These are phyloP conservation scores for Lodderomyces theae DNA, from an alignment of 1,139 yeast species.

Conservation along the genomic window DNA sequence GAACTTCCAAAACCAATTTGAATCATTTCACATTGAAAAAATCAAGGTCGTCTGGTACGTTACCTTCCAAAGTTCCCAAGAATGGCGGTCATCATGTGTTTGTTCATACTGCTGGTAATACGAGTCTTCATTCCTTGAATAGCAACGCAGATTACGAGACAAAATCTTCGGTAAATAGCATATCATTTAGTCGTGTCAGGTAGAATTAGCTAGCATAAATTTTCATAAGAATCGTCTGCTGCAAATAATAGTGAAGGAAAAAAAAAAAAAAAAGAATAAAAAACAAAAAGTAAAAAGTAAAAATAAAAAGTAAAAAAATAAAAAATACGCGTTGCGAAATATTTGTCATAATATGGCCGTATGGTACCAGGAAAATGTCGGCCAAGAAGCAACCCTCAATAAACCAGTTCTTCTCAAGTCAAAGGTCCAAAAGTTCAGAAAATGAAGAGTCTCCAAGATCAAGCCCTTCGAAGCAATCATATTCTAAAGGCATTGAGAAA, in stretches of 20 bases:
- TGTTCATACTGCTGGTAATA: constrained; percentile 6
- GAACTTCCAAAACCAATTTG: constrained; percentile 1
- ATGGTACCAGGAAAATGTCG: constrained; percentile 9
- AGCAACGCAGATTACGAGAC: constrained; percentile 9
- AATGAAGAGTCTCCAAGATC: background rate
- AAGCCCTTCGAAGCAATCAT: background rate
- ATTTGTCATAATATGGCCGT: too few species aligned
- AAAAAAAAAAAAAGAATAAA: too few species aligned
- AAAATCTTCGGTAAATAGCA: constrained; percentile 16
- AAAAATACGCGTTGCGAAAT: background rate
- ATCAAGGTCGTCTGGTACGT: constrained; percentile 15
- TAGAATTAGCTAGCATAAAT: too few species aligned
- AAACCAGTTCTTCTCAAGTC: constrained; percentile 23
- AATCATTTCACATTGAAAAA: constrained; percentile 8
- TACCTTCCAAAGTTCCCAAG: constrained; percentile 3
- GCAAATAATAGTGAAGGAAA: too few species aligned
- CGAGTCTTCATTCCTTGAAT: constrained; percentile 9
- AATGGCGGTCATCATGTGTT: constrained; percentile 1
- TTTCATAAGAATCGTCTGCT: too few species aligned
- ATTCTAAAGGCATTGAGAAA: constrained; percentile 2
- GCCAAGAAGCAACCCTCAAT: constrained; percentile 27
- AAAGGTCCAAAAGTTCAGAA: constrained; percentile 1
- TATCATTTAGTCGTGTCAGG: constrained; percentile 35
- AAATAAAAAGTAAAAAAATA: background rate
- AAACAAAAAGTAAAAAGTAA: too few species aligned